Evolutionary conservation across 805 yeast genomes (phyloP).

Genomic region (Candida montana): DNA sequence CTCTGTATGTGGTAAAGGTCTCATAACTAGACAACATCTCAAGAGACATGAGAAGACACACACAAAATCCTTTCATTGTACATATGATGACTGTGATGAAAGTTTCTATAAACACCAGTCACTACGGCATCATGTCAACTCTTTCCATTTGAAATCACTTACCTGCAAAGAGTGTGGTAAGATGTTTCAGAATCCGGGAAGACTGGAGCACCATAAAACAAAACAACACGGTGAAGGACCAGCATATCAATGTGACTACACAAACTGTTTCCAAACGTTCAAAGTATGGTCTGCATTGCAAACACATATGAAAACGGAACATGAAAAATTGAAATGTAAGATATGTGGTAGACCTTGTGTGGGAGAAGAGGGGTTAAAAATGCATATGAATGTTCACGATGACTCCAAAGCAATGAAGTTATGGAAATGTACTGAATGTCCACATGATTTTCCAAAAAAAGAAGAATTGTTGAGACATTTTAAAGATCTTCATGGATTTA

Average conservation of each 20-base stretch:
- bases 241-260: conserved; percentile 54
- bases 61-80: conserved; percentile 57
- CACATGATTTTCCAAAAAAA: conserved; percentile 48
- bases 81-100: conserved; percentile 56
- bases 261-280: conserved; percentile 56
- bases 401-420: conserved; percentile 31
- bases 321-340: conserved; percentile 61
- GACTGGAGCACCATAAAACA: conserved; percentile 59
- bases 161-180: conserved; percentile 61
- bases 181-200: conserved; percentile 55
- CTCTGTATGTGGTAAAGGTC: conserved; percentile 73
- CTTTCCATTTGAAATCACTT: conserved; percentile 53
- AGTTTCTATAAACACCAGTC: conserved; percentile 73
- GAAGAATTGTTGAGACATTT: conserved; percentile 55
- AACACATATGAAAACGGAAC: conserved; percentile 63
- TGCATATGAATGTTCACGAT: conserved; percentile 74
- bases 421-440: conserved; percentile 65
- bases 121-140: conserved; percentile 61
- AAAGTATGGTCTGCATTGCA: conserved; percentile 72
- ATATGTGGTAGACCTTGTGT: conserved; percentile 69
- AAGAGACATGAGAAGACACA: conserved; percentile 82
- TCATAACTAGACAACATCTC: conserved; percentile 73
- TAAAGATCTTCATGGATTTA: conserved; percentile 33
- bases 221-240: conserved; percentile 57
- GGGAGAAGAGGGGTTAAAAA: conserved; percentile 61